Evolutionary conservation across 148 eudicot genomes (phyloP).

Genomic region (Amaranthus hypochondriacus): DNA sequence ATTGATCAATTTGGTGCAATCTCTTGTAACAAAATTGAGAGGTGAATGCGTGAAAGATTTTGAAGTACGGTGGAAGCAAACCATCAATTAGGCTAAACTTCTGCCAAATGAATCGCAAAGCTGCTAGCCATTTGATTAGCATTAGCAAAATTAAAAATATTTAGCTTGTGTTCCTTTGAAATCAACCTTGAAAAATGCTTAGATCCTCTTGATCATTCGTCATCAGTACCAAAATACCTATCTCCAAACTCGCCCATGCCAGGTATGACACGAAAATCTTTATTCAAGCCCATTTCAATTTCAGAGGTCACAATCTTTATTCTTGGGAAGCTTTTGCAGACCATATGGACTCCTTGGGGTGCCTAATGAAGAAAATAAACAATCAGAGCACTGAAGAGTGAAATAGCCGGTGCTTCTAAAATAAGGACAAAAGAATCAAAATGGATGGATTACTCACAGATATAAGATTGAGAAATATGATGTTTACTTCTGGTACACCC

Average conservation of each 20-base stretch:
- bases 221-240: slow-evolving; percentile 94
- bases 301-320: slow-evolving; percentile 94
- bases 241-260: slow-evolving; percentile 99
- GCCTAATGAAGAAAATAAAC: slow-evolving; percentile 42
- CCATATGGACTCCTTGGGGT: slow-evolving; percentile 94
- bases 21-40: slow-evolving; percentile 12
- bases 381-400: not conserved
- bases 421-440: not conserved
- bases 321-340: slow-evolving; percentile 81
- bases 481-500: slow-evolving; percentile 92
- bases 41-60: slow-evolving; percentile 16
- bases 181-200: not conserved
- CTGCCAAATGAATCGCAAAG: not conserved
- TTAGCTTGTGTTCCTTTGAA: slow-evolving; percentile 7
- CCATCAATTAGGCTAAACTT: slow-evolving; percentile 13
- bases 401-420: not conserved
- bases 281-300: slow-evolving; percentile 77
- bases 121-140: not conserved
- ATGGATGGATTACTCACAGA: slow-evolving; percentile 53
- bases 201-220: slow-evolving; percentile 29
- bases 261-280: slow-evolving; percentile 82
- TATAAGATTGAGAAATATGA: slow-evolving; percentile 89
- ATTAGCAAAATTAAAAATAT: slow-evolving; percentile 8
- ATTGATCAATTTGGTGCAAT: slow-evolving; percentile 2
- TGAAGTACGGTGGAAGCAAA: slow-evolving; percentile 15